Evolutionary conservation across 331 rosid genomes (phyloP).

Genomic region (Quercus phellos): DNA sequence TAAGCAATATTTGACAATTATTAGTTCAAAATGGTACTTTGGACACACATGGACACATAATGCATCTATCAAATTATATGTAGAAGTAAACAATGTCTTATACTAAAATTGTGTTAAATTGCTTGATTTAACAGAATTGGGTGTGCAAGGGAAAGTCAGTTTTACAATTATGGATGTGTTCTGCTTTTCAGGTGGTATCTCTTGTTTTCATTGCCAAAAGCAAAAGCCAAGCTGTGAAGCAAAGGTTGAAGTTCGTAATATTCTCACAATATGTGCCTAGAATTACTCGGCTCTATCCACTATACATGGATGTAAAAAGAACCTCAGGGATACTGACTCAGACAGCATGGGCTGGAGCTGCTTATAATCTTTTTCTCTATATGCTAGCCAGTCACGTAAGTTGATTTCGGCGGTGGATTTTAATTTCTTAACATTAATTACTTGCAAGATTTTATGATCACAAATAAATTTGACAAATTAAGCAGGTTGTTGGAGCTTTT

Average conservation of each 20-base stretch:
- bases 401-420: not conserved
- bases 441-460: not conserved
- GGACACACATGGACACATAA: too few relatives aligned
- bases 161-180: too few relatives aligned
- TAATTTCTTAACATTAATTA: not conserved
- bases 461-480: not conserved
- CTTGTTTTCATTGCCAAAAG: conserved; percentile 21
- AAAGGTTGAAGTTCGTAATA: conserved; percentile 38
- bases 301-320: conserved; percentile 63
- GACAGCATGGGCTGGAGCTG: conserved; percentile 93
- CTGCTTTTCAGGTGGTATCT: conserved; percentile 37
- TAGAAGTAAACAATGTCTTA: too few relatives aligned
- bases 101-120: too few relatives aligned
- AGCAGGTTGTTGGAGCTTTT: conserved; percentile 72
- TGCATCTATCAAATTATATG: too few relatives aligned
- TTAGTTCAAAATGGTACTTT: too few relatives aligned
- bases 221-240: conserved; percentile 22
- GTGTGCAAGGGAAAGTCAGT: not conserved
- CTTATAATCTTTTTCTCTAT: conserved; percentile 69
- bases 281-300: conserved; percentile 46
- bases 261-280: conserved; percentile 67
- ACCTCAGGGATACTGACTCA: conserved; percentile 80
- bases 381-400: conserved; percentile 93
- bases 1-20: too few relatives aligned
- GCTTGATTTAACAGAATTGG: not conserved